Evolutionary conservation across 768 basidiomycete genomes (phyloP), one percentile per base, ranked within the genome.

Genomic region (Asterophora parasitica): DNA sequence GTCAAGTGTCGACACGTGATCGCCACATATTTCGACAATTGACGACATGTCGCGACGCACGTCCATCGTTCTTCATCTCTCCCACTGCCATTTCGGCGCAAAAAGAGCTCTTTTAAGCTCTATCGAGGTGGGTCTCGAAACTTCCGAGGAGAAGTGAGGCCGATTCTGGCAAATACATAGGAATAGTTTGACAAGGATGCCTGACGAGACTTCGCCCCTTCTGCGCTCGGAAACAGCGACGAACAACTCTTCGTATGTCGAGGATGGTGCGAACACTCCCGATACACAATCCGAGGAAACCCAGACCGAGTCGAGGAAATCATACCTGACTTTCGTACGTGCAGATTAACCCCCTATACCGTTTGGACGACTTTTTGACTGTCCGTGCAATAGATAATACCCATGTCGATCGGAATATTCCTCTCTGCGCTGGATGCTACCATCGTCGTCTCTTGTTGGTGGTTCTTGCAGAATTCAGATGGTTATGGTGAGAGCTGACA

Each of bases 341-440:
- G 27, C 15, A 8, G 30, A 13, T 19, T 7, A 4, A 13, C 7
- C 16, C n/a, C n/a, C n/a, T n/a, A n/a, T 12, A 1, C 19, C 16
- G n/a, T 34, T 20, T 32, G 49, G 20, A 44, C 3, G 30, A 12
- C 9, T 31, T 10, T 36, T 31, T 30, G 27, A 38, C n/a, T n/a
- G n/a, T n/a, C n/a, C 20, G 16, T 8, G 6, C 23, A 23, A 23
- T 12, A 75, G 75, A 51, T 77, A 10, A 59, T 75, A 50, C 73
- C 76, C 7, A 71, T 77, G 73, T 68, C 72, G 11, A 61, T 77
- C 26, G 75, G 75, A 2, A 70, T 73, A 7, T 72, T 77, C 43
- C 61, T 79, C 4, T 58, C 65, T 11, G 76, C 76, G 8, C 71
- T 76, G 70, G 75, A 79, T 51, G 68, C 64, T 35, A 79, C 75